Percentiles rank a stretch among this genome's conserved stretches.
phyloP scores from a whole-genome alignment of 148 eudicot genomes.

The Heliosperma pusillum region DNA sequence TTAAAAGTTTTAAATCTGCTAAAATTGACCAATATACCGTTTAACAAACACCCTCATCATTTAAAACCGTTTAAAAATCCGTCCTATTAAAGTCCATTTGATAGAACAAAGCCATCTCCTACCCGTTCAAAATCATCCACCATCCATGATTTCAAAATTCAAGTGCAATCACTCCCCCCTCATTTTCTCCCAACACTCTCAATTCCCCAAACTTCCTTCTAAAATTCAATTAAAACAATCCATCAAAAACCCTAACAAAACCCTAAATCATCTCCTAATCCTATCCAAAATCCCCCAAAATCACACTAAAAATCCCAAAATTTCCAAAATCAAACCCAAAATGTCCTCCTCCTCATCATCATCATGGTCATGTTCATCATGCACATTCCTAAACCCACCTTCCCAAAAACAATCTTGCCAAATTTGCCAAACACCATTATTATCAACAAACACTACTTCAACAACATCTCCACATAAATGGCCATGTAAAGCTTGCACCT shows the following conservation, averaged over 20 bases:
- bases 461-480: constrained; percentile 46
- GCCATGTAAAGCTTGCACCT: constrained; percentile 84
- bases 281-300: no score
- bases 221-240: constrained; percentile 1
- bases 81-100: no score
- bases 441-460: constrained; percentile 23
- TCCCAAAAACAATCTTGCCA: constrained; percentile 49
- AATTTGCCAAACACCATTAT: constrained; percentile 50
- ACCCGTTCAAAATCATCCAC: neutral
- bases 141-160: constrained; percentile 25
- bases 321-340: neutral
- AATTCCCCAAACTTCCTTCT: neutral
- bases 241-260: constrained; percentile 33
- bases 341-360: constrained; percentile 13
- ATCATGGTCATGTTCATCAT: constrained; percentile 60
- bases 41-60: no score
- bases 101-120: no score
- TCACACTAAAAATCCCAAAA: neutral
- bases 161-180: constrained; percentile 7
- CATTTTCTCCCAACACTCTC: neutral
- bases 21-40: no score
- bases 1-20: no score
- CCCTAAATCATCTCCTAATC: constrained; percentile 11
- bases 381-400: constrained; percentile 80
- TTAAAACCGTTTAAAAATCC: no score